Percentiles rank a stretch among this genome's conserved stretches.
phyloP scores from a whole-genome alignment of 2,329 filamentous ascomycete genomes.

The Fusarium siculi region DNA sequence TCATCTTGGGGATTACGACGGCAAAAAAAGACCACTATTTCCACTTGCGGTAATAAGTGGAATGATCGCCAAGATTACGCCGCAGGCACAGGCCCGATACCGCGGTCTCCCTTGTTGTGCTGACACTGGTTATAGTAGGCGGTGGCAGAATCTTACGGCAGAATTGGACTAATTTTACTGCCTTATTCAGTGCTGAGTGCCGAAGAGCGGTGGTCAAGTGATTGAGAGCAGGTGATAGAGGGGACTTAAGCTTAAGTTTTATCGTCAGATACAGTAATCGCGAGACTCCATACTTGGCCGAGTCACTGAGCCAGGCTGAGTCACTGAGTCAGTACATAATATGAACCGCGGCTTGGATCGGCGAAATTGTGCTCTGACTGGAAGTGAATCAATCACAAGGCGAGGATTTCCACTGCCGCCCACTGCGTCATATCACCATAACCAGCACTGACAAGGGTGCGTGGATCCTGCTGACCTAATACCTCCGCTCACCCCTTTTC shows the following conservation, averaged over 20 bases:
- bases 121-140: neutral
- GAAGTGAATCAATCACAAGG: neutral
- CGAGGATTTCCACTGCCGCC: neutral
- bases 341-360: neutral
- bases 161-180: neutral
- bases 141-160: neutral
- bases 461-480: conserved; percentile 28
- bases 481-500: conserved; percentile 23
- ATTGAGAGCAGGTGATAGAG: neutral
- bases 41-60: conserved; percentile 16
- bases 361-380: neutral
- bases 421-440: conserved; percentile 4
- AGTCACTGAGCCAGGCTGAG: neutral
- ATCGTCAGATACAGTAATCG: neutral
- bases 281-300: neutral
- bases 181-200: neutral
- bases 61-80: conserved; percentile 7
- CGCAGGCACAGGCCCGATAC: neutral
- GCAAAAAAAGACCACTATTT: neutral
- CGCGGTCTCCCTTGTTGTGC: neutral
- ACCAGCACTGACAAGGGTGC: neutral
- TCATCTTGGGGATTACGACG: conserved; percentile 3
- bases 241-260: neutral
- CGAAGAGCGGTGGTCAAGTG: neutral
- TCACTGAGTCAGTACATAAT: no score